A percentile compares a stretch with the other conserved stretches of the same genome.
Evolutionary conservation across 805 yeast species (phyloP).

Genomic region (Cyberlindnera americana): DNA sequence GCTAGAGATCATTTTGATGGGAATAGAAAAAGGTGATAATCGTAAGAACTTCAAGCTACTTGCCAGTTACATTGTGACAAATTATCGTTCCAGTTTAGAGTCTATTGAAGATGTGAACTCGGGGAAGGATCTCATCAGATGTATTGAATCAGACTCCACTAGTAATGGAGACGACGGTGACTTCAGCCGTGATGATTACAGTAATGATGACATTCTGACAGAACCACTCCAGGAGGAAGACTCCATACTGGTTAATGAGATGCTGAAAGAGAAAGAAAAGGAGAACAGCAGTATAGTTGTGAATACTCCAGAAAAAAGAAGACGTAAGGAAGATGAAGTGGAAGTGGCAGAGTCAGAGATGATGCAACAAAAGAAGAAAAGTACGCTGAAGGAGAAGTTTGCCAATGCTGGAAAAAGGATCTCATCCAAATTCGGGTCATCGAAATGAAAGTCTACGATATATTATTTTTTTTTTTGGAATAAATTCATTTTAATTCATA

Average conservation of each 20-base stretch:
- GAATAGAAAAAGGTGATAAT: slow-evolving; percentile 21
- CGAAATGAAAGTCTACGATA: slow-evolving; percentile 11
- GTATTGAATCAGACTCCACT: slow-evolving; percentile 29
- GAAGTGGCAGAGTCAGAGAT: slow-evolving; percentile 1
- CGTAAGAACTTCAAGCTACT: slow-evolving; percentile 24
- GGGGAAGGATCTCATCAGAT: slow-evolving; percentile 22
- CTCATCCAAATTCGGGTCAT: slow-evolving; percentile 22
- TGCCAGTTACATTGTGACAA: slow-evolving; percentile 23
- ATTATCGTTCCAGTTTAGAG: slow-evolving; percentile 28
- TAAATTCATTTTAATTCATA: not conserved
- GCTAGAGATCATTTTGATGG: slow-evolving; percentile 41
- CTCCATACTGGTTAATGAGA: slow-evolving; percentile 7
- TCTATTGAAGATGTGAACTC: slow-evolving; percentile 19
- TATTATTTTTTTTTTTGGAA: not conserved
- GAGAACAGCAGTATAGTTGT: not conserved
- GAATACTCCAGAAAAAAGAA: slow-evolving; percentile 14
- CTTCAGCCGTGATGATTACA: slow-evolving; percentile 16
- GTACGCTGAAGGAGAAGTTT: slow-evolving; percentile 22
- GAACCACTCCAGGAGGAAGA: slow-evolving; percentile 25
- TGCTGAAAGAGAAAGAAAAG: slow-evolving; percentile 9
- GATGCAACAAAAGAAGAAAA: slow-evolving; percentile 15
- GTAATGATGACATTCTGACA: slow-evolving; percentile 16
- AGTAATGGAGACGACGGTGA: slow-evolving; percentile 15
- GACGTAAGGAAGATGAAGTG: slow-evolving; percentile 13
- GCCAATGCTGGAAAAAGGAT: slow-evolving; percentile 27